Percentiles rank a stretch among this genome's conserved stretches.
These are phyloP conservation scores for Arthrobotrys entomopaga DNA, from an alignment of 2,329 filamentous ascomycete genomes.

Conservation along the genomic window DNA sequence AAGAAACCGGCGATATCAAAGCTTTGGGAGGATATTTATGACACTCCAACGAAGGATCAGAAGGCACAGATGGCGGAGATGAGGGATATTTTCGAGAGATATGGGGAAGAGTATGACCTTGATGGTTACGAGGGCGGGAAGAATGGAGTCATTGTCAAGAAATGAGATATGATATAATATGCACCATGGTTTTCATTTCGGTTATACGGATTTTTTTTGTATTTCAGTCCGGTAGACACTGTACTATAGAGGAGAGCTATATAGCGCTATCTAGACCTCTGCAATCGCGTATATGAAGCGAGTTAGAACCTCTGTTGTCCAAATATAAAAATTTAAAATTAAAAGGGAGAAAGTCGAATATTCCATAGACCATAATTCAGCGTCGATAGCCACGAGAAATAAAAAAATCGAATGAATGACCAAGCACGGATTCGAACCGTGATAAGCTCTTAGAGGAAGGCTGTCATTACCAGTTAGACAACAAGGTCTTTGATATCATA, in stretches of 20 bases:
- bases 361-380: no score
- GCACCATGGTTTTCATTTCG: not conserved
- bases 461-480: not conserved
- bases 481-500: not conserved
- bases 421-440: constrained; percentile 12
- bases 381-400: no score
- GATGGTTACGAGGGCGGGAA: constrained; percentile 78
- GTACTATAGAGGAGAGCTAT: constrained; percentile 5
- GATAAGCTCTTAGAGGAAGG: constrained; percentile 1
- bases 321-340: no score
- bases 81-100: constrained; percentile 75
- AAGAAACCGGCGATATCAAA: constrained; percentile 77
- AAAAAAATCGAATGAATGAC: no score
- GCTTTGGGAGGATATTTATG: constrained; percentile 90
- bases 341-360: no score
- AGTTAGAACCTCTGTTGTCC: no score
- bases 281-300: not conserved
- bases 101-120: constrained; percentile 82
- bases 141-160: constrained; percentile 63
- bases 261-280: not conserved
- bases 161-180: not conserved
- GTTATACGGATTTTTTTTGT: not conserved
- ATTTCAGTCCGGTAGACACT: not conserved
- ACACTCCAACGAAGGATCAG: constrained; percentile 82
- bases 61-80: constrained; percentile 79